Evolutionary conservation across 2,329 filamentous ascomycete genomes (phyloP).

Genomic region (Ploettnerulaceae sp.): DNA sequence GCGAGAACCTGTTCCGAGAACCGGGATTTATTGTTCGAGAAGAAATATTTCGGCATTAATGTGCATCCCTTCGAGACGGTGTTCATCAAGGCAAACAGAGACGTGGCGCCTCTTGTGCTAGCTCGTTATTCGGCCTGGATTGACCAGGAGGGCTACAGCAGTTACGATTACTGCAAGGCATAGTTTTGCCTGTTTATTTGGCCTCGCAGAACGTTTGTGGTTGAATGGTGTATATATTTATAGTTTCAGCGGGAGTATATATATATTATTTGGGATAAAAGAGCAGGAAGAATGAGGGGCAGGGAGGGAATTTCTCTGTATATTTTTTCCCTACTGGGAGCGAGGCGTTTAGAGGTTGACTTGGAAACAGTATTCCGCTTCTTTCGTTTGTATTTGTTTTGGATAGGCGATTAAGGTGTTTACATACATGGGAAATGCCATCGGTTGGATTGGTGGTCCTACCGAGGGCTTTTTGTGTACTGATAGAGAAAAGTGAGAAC

Average conservation of each 20-base stretch:
- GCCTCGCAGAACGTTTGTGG: too few relatives aligned
- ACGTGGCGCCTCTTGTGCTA: constrained; percentile 20
- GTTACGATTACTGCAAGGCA: constrained; percentile 26
- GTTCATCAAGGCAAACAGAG: constrained; percentile 29
- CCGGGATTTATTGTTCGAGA: constrained; percentile 24
- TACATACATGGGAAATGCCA: too few relatives aligned
- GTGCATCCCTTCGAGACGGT: constrained; percentile 29
- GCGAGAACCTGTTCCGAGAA: constrained; percentile 13
- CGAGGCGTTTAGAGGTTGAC: neutral
- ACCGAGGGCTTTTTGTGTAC: too few relatives aligned
- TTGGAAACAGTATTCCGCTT: neutral
- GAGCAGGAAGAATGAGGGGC: too few relatives aligned
- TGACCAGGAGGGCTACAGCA: constrained; percentile 23
- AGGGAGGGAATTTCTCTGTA: neutral
- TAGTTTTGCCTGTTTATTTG: constrained; percentile 6
- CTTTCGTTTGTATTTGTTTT: neutral
- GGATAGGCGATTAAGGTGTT: too few relatives aligned
- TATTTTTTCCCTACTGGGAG: constrained; percentile 6
- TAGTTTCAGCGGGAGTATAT: too few relatives aligned
- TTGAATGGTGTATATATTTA: too few relatives aligned
- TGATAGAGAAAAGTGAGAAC: too few relatives aligned
- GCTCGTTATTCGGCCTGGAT: constrained; percentile 25
- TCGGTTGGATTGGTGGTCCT: too few relatives aligned
- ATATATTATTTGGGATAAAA: too few relatives aligned
- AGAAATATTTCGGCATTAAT: constrained; percentile 27